Conservation (phyloP, 164 flowering plant species). For the Chloranthus sessilifolius region DNA sequence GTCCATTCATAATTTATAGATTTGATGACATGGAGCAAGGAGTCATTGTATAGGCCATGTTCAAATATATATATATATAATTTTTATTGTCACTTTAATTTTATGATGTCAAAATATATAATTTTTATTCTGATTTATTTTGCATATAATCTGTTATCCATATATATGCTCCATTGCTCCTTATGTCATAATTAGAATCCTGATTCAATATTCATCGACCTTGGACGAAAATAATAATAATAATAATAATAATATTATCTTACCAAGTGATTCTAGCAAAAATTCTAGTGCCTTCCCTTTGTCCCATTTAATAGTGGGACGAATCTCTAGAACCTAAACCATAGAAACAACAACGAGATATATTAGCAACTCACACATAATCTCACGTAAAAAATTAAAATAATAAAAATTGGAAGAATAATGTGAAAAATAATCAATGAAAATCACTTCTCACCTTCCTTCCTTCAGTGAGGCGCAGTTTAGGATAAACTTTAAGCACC, state of each 20-base stretch:
- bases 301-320: constrained; percentile 17
- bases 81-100: too few relatives aligned
- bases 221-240: neutral
- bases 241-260: neutral
- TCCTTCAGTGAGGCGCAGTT: constrained; percentile 10
- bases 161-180: too few relatives aligned
- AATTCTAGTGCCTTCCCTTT: constrained; percentile 16
- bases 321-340: constrained; percentile 18
- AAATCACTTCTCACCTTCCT: constrained; percentile 9
- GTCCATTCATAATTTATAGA: too few relatives aligned
- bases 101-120: neutral
- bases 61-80: too few relatives aligned
- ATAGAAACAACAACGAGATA: too few relatives aligned
- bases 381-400: neutral
- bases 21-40: too few relatives aligned
- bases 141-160: neutral
- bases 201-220: too few relatives aligned
- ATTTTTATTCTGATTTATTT: neutral
- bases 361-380: neutral
- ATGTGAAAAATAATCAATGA: too few relatives aligned
- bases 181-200: too few relatives aligned
- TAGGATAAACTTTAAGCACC: constrained; percentile 1
- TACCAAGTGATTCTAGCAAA: constrained; percentile 22
- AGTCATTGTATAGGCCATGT: too few relatives aligned
- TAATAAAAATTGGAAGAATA: too few relatives aligned